phyloP scores from a whole-genome alignment of 176 grass and related monocot species.

The Oryza brachyantha region DNA sequence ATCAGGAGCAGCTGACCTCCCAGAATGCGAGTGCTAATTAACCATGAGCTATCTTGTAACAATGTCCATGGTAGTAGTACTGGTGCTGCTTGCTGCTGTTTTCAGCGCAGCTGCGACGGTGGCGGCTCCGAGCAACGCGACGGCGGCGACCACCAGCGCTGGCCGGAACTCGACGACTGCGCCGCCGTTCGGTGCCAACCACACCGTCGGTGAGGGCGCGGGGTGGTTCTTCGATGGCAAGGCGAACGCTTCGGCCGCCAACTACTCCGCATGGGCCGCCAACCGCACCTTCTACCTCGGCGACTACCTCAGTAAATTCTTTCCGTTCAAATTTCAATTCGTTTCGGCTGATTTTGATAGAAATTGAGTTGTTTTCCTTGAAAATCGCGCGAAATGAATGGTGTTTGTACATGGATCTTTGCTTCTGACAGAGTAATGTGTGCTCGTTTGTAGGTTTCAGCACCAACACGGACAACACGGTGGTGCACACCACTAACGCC shows the following conservation, averaged over 20 bases:
- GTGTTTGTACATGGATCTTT: no score
- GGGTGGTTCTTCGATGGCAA: slow-evolving; percentile 72
- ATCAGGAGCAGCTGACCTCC: background rate
- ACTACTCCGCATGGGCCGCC: slow-evolving; percentile 70
- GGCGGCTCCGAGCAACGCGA: background rate
- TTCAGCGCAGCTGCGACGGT: background rate
- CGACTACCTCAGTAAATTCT: slow-evolving; percentile 62
- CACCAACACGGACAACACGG: slow-evolving; percentile 47
- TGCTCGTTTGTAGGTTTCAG: slow-evolving; percentile 31
- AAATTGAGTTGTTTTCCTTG: no score
- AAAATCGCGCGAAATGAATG: no score
- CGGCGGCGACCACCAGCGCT: background rate
- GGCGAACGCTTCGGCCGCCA: slow-evolving; percentile 44
- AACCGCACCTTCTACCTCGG: slow-evolving; percentile 68
- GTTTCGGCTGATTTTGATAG: no score
- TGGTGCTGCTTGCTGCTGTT: background rate
- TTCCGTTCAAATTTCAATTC: background rate
- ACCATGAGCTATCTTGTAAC: background rate
- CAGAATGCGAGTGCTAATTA: background rate
- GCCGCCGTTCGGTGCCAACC: slow-evolving; percentile 42
- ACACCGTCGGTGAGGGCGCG: slow-evolving; percentile 54
- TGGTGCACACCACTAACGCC: slow-evolving; percentile 55
- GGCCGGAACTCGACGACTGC: slow-evolving; percentile 8
- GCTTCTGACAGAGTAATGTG: background rate
- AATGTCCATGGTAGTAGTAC: background rate